These are phyloP conservation scores for Alternaria atra DNA, from an alignment of 2,329 filamentous ascomycete species.

Conservation along the genomic window DNA sequence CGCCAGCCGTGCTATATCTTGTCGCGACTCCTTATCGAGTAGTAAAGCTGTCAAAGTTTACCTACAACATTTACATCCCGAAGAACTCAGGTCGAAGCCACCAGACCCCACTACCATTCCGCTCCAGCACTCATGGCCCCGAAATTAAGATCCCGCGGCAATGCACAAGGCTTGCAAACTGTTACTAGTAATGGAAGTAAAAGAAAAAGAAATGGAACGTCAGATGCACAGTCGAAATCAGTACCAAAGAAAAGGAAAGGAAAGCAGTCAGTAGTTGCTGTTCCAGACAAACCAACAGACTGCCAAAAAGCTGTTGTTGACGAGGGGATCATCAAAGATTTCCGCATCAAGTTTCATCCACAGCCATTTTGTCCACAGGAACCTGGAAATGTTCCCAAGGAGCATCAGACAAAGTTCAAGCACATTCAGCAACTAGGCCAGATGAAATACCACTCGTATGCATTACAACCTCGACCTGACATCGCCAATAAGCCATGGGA, in stretches of 20 bases:
- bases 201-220: slow-evolving; percentile 1
- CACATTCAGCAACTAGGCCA: slow-evolving; percentile 22
- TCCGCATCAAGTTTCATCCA: slow-evolving; percentile 6
- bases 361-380: background rate
- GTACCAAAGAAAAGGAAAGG: background rate
- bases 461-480: slow-evolving; percentile 8
- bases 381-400: slow-evolving; percentile 13
- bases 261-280: background rate
- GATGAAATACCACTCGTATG: slow-evolving; percentile 16
- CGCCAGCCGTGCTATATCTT: background rate
- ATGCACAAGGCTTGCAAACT: background rate
- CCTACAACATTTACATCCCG: background rate
- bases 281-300: background rate
- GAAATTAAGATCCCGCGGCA: background rate
- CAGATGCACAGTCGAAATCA: background rate
- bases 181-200: background rate
- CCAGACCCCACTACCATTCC: background rate
- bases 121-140: background rate
- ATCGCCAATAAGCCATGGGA: slow-evolving; percentile 20
- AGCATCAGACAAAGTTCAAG: slow-evolving; percentile 21
- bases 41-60: background rate
- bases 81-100: background rate
- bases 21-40: background rate
- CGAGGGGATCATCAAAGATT: background rate
- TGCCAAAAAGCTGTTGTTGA: background rate